Evolutionary conservation across 129 eudicot species (phyloP).

Genomic region (Lonicera japonica): DNA sequence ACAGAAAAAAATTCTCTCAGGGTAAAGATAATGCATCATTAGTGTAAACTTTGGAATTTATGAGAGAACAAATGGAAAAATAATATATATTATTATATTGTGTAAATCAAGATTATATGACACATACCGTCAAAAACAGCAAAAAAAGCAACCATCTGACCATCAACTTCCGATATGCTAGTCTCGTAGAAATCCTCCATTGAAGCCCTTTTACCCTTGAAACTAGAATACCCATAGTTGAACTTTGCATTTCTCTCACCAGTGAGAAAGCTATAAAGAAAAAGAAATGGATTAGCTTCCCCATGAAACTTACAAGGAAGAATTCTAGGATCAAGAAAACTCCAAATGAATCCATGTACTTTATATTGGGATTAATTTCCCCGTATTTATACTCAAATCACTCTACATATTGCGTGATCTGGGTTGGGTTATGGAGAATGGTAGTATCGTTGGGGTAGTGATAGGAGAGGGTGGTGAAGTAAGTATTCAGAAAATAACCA

Average conservation of each 20-base stretch:
- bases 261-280: constrained; percentile 45
- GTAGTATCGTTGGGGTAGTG: too few species aligned
- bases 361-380: too few species aligned
- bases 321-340: not conserved
- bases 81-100: too few species aligned
- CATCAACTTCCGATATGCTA: constrained; percentile 61
- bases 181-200: constrained; percentile 78
- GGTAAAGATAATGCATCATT: not conserved
- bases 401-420: too few species aligned
- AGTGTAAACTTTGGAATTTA: too few species aligned
- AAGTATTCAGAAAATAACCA: too few species aligned
- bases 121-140: constrained; percentile 78
- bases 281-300: constrained; percentile 12
- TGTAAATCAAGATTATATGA: not conserved
- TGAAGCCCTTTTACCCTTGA: constrained; percentile 73
- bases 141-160: constrained; percentile 74
- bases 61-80: not conserved
- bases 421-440: too few species aligned
- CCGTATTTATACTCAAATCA: too few species aligned
- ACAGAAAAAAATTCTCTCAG: not conserved
- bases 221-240: constrained; percentile 72
- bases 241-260: constrained; percentile 45
- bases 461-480: too few species aligned
- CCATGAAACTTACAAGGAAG: not conserved
- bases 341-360: not conserved